Percentiles rank a stretch among this genome's conserved stretches.
phyloP scores from a whole-genome alignment of 169 alveolate species.

The Plasmodium gaboni region DNA sequence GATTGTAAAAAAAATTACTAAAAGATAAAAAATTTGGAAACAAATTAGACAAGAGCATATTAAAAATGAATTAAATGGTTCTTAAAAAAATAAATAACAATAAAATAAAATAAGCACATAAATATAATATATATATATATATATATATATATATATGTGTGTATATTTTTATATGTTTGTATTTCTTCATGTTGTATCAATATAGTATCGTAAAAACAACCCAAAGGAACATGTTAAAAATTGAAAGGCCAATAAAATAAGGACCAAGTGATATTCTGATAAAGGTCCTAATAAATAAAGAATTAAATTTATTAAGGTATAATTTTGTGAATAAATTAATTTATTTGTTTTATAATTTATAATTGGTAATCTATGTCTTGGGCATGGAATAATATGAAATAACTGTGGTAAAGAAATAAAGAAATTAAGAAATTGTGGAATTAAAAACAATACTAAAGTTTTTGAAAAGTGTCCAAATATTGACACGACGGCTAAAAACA shows the following conservation, averaged over 20 bases:
- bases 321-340: conserved; percentile 89
- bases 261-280: conserved; percentile 90
- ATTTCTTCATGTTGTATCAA: conserved; percentile 29
- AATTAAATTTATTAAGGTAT: conserved; percentile 90
- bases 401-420: conserved; percentile 92
- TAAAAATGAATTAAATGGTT: too few species aligned
- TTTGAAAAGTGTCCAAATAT: conserved; percentile 94
- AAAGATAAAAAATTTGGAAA: too few species aligned
- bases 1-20: too few species aligned
- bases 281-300: conserved; percentile 91
- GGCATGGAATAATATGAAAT: conserved; percentile 90
- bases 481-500: conserved; percentile 94
- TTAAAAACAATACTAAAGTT: conserved; percentile 92
- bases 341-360: conserved; percentile 86
- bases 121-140: background rate
- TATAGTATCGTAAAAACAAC: conserved; percentile 86
- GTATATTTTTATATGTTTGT: background rate
- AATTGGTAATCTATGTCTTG: conserved; percentile 94
- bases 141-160: background rate
- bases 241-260: conserved; percentile 85
- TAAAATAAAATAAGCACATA: background rate
- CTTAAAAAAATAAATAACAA: background rate
- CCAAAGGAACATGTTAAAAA: conserved; percentile 88
- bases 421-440: conserved; percentile 94
- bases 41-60: too few species aligned